Conservation (phyloP, 176 grass and related monocot genomes). For the Eragrostis curvula region DNA sequence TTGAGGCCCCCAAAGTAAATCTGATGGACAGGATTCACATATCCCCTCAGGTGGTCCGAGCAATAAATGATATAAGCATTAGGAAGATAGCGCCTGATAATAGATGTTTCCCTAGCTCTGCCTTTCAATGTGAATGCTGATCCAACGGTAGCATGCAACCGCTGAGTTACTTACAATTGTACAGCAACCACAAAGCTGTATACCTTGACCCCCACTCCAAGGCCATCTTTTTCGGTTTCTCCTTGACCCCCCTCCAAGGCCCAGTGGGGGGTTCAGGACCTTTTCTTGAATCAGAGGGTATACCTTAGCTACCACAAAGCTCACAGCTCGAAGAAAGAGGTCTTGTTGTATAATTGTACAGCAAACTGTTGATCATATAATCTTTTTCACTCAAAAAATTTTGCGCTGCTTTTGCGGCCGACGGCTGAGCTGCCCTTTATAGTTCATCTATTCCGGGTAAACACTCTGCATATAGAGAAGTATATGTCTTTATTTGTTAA, state of each 20-base stretch:
- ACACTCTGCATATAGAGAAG: background rate
- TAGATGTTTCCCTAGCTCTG: conserved; percentile 59
- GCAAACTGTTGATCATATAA: conserved; percentile 11
- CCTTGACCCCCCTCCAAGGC: conserved; percentile 39
- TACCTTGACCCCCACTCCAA: too few species aligned
- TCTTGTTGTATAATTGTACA: conserved; percentile 62
- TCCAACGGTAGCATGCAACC: conserved; percentile 12
- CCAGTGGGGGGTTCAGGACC: conserved; percentile 17
- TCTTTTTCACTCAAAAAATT: background rate
- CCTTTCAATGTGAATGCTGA: conserved; percentile 78
- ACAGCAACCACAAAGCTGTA: too few species aligned
- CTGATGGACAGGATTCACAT: conserved; percentile 74
- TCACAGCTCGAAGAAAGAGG: conserved; percentile 18
- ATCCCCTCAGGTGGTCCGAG: conserved; percentile 48
- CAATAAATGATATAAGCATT: conserved; percentile 40
- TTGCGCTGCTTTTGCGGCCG: background rate
- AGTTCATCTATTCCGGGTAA: background rate
- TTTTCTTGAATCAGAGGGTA: conserved; percentile 37
- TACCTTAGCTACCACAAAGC: conserved; percentile 12
- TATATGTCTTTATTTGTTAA: background rate
- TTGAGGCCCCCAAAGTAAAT: conserved; percentile 78
- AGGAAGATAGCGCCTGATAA: conserved; percentile 62
- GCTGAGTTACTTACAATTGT: conserved; percentile 10
- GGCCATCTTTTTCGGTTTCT: conserved; percentile 42
- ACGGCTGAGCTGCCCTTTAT: background rate